Conservation (phyloP, 441 rosid genomes). For the Aquilaria agallochum region DNA sequence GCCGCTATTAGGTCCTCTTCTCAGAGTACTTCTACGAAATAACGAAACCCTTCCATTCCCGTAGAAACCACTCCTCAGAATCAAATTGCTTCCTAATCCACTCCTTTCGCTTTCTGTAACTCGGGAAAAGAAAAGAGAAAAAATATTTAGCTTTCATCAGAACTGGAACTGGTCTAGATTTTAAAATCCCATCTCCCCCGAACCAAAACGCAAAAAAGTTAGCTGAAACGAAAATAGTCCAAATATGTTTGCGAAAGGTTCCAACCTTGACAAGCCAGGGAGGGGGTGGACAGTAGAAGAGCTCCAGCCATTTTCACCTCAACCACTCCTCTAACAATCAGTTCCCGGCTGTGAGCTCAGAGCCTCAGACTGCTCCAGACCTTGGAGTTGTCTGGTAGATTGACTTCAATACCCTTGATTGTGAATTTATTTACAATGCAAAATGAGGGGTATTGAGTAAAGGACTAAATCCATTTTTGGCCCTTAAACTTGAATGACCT, state of each 20-base stretch:
- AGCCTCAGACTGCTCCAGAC: too few species aligned
- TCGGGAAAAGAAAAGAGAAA: too few species aligned
- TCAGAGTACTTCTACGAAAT: constrained; percentile 13
- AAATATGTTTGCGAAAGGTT: not conserved
- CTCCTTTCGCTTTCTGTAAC: constrained; percentile 31
- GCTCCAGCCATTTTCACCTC: constrained; percentile 37
- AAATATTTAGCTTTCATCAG: not conserved
- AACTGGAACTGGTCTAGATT: constrained; percentile 10
- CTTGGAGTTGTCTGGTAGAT: not conserved
- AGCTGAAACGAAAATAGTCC: not conserved
- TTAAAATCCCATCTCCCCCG: not conserved
- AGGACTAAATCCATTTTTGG: too few species aligned
- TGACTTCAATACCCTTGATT: constrained; percentile 22
- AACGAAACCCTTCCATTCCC: constrained; percentile 17
- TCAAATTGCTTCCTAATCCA: constrained; percentile 21
- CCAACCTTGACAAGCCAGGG: constrained; percentile 41
- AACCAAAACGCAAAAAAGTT: not conserved
- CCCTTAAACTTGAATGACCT: too few species aligned
- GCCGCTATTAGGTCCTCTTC: constrained; percentile 18
- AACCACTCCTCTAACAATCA: too few species aligned
- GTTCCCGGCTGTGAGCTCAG: too few species aligned
- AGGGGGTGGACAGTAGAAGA: constrained; percentile 29
- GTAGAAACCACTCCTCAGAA: constrained; percentile 27
- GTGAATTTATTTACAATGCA: too few species aligned
- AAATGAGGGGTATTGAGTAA: too few species aligned